phyloP scores from a whole-genome alignment of 2,329 filamentous ascomycete genomes.

The Uncinocarpus reesii region DNA sequence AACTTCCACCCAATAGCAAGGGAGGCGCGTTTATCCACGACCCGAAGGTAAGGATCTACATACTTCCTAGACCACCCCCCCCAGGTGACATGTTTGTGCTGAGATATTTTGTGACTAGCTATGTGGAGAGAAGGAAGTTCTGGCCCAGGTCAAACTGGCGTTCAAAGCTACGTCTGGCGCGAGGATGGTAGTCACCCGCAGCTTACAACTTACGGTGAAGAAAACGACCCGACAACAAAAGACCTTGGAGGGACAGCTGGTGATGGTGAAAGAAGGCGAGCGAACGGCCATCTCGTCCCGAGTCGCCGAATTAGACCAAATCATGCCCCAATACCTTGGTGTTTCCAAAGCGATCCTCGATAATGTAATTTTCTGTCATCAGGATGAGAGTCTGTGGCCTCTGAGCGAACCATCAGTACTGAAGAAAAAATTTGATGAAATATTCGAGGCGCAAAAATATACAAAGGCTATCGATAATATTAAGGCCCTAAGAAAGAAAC shows the following conservation, averaged over 20 bases:
- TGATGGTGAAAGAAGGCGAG: slow-evolving; percentile 70
- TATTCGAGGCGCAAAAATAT: slow-evolving; percentile 94
- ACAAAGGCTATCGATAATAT: slow-evolving; percentile 96
- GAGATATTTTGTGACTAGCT: slow-evolving; percentile 40
- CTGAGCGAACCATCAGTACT: slow-evolving; percentile 76
- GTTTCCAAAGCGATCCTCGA: slow-evolving; percentile 85
- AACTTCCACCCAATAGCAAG: slow-evolving; percentile 79
- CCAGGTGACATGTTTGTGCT: neutral
- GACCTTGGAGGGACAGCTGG: slow-evolving; percentile 69
- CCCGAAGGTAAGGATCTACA: slow-evolving; percentile 54
- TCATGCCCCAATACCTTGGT: slow-evolving; percentile 76
- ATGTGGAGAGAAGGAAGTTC: slow-evolving; percentile 73
- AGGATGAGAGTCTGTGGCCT: slow-evolving; percentile 95
- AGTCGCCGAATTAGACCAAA: slow-evolving; percentile 67
- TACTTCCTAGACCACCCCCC: no score
- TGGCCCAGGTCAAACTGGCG: slow-evolving; percentile 82
- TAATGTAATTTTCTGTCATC: slow-evolving; percentile 95
- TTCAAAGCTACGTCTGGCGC: slow-evolving; percentile 71
- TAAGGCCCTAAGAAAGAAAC: slow-evolving; percentile 72
- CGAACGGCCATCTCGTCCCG: slow-evolving; percentile 67
- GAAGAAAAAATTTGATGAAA: slow-evolving; percentile 94
- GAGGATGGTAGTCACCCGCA: slow-evolving; percentile 73
- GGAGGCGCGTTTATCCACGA: slow-evolving; percentile 94
- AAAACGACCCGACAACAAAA: slow-evolving; percentile 67
- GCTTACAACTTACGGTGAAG: slow-evolving; percentile 75